phyloP scores from a whole-genome alignment of 345 rosid genomes.

The Dipteronia sinensis region DNA sequence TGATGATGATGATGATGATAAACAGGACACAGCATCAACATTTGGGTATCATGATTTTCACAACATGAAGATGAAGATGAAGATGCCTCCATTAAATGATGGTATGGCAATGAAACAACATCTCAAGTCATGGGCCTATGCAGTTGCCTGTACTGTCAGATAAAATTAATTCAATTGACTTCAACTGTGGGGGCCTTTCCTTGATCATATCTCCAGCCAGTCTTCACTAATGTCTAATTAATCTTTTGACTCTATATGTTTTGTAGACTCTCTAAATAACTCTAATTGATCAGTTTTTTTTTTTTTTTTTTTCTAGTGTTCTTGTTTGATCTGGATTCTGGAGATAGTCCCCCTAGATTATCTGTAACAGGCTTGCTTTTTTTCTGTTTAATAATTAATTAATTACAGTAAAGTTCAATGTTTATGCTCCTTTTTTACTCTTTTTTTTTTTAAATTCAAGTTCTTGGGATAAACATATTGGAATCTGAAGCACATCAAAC shows the following conservation, averaged over 20 bases:
- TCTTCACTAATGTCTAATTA: background rate
- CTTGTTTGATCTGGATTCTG: background rate
- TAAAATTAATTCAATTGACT: background rate
- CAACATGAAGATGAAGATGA: constrained; percentile 1
- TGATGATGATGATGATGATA: background rate
- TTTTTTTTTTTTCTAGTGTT: too few species aligned
- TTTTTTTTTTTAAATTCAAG: background rate
- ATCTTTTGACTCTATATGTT: background rate
- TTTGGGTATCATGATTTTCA: background rate
- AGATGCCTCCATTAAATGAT: constrained; percentile 56
- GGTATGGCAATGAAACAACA: constrained; percentile 64
- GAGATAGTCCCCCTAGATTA: background rate
- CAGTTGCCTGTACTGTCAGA: constrained; percentile 55
- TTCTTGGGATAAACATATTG: background rate
- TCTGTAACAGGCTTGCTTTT: background rate
- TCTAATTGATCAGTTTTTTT: background rate
- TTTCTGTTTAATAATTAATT: background rate
- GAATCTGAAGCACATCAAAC: background rate
- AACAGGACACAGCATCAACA: background rate
- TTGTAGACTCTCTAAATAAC: background rate
- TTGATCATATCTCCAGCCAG: background rate
- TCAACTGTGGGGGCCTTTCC: background rate
- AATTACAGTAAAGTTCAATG: background rate
- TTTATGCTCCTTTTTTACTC: background rate
- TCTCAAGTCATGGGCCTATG: constrained; percentile 63